phyloP scores from a whole-genome alignment of 2,329 filamentous ascomycete species.

The Juglanconis oblonga region DNA sequence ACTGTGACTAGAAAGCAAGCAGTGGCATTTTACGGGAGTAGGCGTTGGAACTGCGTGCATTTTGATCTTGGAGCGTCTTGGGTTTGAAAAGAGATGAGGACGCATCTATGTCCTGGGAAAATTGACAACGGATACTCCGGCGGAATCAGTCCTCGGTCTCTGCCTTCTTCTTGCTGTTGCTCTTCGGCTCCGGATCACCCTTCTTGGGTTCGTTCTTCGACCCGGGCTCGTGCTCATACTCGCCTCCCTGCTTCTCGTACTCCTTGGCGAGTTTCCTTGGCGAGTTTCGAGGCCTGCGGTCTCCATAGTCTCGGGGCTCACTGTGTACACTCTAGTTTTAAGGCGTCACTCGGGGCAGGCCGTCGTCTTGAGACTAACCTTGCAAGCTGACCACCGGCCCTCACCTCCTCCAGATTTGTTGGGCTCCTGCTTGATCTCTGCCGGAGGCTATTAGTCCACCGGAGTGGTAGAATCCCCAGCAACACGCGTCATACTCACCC shows the following conservation, averaged over 20 bases:
- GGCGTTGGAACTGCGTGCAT: neutral
- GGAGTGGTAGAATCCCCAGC: neutral
- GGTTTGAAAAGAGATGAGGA: neutral
- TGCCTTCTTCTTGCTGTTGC: slow-evolving; percentile 15
- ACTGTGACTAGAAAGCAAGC: neutral
- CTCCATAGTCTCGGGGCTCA: too few relatives aligned
- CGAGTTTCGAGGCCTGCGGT: slow-evolving; percentile 32
- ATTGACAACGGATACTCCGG: neutral
- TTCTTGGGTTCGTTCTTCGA: slow-evolving; percentile 34
- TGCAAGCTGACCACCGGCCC: slow-evolving; percentile 37
- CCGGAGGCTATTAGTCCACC: neutral
- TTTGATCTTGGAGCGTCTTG: neutral
- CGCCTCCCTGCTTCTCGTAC: slow-evolving; percentile 40
- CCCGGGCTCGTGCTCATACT: slow-evolving; percentile 37
- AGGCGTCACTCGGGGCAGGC: too few relatives aligned
- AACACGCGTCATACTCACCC: slow-evolving; percentile 21
- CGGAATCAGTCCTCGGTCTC: slow-evolving; percentile 16
- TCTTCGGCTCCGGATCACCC: slow-evolving; percentile 15
- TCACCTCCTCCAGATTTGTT: slow-evolving; percentile 39
- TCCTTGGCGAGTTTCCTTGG: slow-evolving; percentile 40
- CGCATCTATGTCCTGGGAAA: too few relatives aligned
- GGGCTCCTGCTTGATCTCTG: slow-evolving; percentile 40
- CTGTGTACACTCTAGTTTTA: too few relatives aligned
- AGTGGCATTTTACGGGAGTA: neutral
- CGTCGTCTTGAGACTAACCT: slow-evolving; percentile 22